Evolutionary conservation across 257 asterid species (phyloP), one percentile per base, ranked within the genome.

Genomic region (Plectranthus barbatus): DNA sequence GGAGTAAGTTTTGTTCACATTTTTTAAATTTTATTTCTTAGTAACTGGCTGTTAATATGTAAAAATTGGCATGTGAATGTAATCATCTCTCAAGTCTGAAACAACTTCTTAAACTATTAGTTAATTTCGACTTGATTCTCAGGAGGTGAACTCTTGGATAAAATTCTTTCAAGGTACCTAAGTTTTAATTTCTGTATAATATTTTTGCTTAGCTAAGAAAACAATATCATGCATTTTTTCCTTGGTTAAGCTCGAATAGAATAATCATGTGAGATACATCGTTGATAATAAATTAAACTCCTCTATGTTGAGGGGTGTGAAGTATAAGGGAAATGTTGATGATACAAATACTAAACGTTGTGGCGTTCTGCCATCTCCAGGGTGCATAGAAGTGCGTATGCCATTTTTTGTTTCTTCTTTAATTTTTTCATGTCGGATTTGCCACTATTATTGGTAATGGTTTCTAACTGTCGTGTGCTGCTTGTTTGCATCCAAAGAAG

Each of bases 131-230:
- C 62, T 56, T 15, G 24, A 49, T 60, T 71, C 58, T 61, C 91
- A 91, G 98, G 98, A 66, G 98, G 98, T 24, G 98, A 91, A 78
- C 96, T 88, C 69, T 70, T 91, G 72, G 96, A 88, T 80, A 80
- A 88, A 80, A 91, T 91, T 64, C 93, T 91, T 55, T 76, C 95
- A 15, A 91, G 97, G 97, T 87, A 73, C 20, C 40, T 57, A n/a
- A 34, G n/a, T 9, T 49, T 36, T 15, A 1, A 50, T 70, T 44
- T 34, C 5, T 4, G 20, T 40, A 4, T 14, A 12, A n/a, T 20
- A n/a, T n/a, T n/a, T 18, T 37, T 36, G 58, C 12, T 51, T 37
- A 9, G 14, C 18, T 19, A 46, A 33, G 65, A 24, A 62, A 8
- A 41, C 11, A 21, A 62, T 11, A 47, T 18, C 5, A 10, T 64